phyloP scores from a whole-genome alignment of 441 rosid genomes.

The Euphorbia neoarborescens region DNA sequence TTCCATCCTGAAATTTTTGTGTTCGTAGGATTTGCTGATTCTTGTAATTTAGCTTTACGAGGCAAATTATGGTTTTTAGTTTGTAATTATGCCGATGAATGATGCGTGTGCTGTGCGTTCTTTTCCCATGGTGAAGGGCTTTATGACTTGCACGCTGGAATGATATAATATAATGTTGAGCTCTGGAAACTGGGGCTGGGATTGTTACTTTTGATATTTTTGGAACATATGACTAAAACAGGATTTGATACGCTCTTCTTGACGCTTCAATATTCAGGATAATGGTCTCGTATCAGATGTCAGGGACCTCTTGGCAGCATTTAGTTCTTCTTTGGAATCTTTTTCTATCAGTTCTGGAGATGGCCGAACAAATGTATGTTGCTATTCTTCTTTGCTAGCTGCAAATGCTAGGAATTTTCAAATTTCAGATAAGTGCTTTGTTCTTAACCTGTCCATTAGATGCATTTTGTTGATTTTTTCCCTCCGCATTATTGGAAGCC shows the following conservation, averaged over 20 bases:
- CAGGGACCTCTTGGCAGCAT: slow-evolving; percentile 59
- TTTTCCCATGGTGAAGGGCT: background rate
- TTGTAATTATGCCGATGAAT: background rate
- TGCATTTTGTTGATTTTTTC: background rate
- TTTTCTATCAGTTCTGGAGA: slow-evolving; percentile 71
- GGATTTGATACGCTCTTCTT: background rate
- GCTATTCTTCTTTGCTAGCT: background rate
- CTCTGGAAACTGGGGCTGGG: background rate
- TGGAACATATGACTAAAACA: background rate
- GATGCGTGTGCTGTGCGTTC: background rate
- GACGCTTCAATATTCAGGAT: slow-evolving; percentile 15
- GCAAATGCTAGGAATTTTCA: background rate
- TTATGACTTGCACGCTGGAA: background rate
- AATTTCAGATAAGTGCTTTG: background rate
- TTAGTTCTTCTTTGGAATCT: slow-evolving; percentile 67
- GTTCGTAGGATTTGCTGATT: background rate
- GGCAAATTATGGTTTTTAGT: background rate
- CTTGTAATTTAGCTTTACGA: background rate
- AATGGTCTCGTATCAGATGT: slow-evolving; percentile 48
- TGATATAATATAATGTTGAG: background rate
- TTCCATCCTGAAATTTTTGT: background rate
- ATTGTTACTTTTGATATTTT: background rate
- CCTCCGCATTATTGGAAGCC: background rate
- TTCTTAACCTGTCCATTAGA: background rate
- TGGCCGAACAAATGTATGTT: slow-evolving; percentile 71